Evolutionary conservation across 495 filamentous ascomycete species (phyloP), one percentile per base, ranked within the genome.

Genomic region (Neurospora cerealis): DNA sequence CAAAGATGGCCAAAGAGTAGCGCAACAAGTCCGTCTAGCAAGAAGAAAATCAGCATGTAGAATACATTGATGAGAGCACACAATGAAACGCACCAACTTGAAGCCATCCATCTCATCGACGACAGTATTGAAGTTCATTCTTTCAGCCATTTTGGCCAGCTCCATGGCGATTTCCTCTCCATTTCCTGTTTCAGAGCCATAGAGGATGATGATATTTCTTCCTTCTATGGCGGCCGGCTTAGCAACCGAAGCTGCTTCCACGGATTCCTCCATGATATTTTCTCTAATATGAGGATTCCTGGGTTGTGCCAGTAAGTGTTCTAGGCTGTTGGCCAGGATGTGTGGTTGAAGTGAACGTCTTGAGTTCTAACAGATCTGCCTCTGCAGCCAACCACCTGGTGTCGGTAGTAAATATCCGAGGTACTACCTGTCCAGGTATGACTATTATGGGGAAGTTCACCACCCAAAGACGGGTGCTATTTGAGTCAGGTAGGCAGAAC

Each of bases 181-280:
- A 78, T 94, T 98, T 60, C 96, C 96, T 0, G 94, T 97, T 83
- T 99, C 96, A 21, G 94, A 93, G 39, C 93, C 96, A 84, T 97
- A 98, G 46, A 97, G 88, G 48, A 99, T 86, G 70, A 97, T 87
- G 62, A 92, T 91, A 38, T 86, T 91, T 77, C 92, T 83, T 60
- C 80, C 80, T 38, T 81, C 79, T 28, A 78, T 42, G 40, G 42
- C 40, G 0, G 70, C 71, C 19, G 79, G 75, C 37, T 75, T 66
- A 19, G 70, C 48, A 41, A 37, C 66, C 21, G 70, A 39, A 3
- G 8, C 37, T 19, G 21, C 32, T 7, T 3, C 41, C 6, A 69
- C 62, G 7, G 34, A 15, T 21, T 73, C 71, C 3, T 69, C 74
- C 78, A 78, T 80, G 9, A 1, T 66, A 0, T 34, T 62, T 5